A percentile compares a stretch with the other conserved stretches of the same genome.
Evolutionary conservation across 345 rosid genomes (phyloP).

Genomic region (Rhizophora apiculata): DNA sequence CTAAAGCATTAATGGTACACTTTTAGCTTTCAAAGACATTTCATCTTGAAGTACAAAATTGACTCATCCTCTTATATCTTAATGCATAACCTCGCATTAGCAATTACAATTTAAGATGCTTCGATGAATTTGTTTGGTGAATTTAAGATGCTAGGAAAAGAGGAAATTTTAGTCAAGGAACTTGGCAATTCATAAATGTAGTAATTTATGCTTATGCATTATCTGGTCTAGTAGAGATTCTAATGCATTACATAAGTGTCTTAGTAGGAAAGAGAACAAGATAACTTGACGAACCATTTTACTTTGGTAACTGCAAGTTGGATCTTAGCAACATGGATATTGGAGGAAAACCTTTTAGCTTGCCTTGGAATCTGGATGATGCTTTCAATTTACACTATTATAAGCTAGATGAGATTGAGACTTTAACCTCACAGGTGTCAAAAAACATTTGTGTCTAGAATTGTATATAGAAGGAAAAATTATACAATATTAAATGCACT

Average conservation of each 20-base stretch:
- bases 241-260: constrained; percentile 24
- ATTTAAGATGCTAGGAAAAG: constrained; percentile 45
- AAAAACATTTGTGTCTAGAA: too few relatives aligned
- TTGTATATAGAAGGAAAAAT: too few relatives aligned
- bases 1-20: constrained; percentile 20
- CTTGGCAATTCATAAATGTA: constrained; percentile 45
- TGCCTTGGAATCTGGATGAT: constrained; percentile 36
- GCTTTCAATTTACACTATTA: constrained; percentile 27
- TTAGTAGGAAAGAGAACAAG: constrained; percentile 37
- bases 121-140: constrained; percentile 65
- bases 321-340: too few relatives aligned
- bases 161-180: constrained; percentile 37
- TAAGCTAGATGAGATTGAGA: too few relatives aligned
- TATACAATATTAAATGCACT: constrained; percentile 42
- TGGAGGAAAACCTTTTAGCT: constrained; percentile 29
- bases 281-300: constrained; percentile 7
- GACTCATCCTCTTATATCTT: constrained; percentile 51
- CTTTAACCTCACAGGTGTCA: too few relatives aligned
- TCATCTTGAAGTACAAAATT: constrained; percentile 45
- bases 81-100: constrained; percentile 37
- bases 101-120: constrained; percentile 38
- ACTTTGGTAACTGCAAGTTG: too few relatives aligned
- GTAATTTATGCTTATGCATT: constrained; percentile 50
- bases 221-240: constrained; percentile 43
- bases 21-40: constrained; percentile 43